Percentiles rank a stretch among this genome's conserved stretches.
phyloP scores from a whole-genome alignment of 208 protist genomes.

The Leishmania major region DNA sequence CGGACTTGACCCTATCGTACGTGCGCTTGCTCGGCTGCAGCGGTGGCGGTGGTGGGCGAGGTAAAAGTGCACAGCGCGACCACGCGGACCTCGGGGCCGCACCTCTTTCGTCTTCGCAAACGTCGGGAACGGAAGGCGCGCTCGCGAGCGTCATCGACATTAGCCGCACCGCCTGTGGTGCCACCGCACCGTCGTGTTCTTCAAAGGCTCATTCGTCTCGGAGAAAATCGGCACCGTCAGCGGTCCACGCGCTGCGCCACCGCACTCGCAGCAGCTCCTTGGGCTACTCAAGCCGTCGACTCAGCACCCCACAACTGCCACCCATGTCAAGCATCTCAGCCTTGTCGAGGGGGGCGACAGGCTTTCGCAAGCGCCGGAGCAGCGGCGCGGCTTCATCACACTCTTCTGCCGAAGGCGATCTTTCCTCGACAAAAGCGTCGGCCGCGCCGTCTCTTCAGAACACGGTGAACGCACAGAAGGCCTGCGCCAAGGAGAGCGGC shows the following conservation, averaged over 20 bases:
- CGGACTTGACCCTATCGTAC: conserved; percentile 38
- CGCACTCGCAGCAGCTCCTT: conserved; percentile 2
- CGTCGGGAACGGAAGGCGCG: not conserved
- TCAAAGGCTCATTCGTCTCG: not conserved
- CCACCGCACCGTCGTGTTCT: conserved; percentile 2
- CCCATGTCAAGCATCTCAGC: not conserved
- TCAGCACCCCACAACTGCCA: conserved; percentile 6
- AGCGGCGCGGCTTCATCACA: not conserved
- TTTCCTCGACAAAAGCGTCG: not conserved
- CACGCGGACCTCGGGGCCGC: conserved; percentile 5
- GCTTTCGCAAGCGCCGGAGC: not conserved
- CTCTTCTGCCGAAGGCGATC: not conserved
- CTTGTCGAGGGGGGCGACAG: not conserved
- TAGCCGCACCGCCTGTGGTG: not conserved
- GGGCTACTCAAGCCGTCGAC: not conserved
- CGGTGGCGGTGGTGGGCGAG: not conserved
- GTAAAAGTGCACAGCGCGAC: not conserved
- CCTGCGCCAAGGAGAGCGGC: not conserved
- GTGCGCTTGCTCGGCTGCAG: conserved; percentile 28
- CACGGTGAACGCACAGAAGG: not conserved
- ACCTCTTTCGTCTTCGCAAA: conserved; percentile 8
- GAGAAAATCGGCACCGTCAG: not conserved
- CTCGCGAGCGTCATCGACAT: conserved; percentile 12
- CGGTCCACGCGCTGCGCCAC: not conserved
- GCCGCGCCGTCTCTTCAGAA: not conserved